A percentile compares a stretch with the other conserved stretches of the same genome.
phyloP scores from a whole-genome alignment of 441 rosid genomes.

The Melastoma candidum region DNA sequence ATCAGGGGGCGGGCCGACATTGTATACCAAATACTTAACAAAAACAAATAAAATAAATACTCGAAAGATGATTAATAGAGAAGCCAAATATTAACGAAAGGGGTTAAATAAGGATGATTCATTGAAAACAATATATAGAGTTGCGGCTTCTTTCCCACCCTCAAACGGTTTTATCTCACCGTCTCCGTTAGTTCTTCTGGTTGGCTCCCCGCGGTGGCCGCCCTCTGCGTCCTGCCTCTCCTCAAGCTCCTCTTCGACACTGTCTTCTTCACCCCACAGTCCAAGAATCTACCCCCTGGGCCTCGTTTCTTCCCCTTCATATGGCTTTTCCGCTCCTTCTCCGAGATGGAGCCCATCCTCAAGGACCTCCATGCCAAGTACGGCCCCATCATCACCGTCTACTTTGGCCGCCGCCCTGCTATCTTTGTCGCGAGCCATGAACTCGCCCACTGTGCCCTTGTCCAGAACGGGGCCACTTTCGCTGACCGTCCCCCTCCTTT shows the following conservation, averaged over 20 bases:
- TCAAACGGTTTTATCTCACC: too few species aligned
- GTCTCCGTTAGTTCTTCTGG: too few species aligned
- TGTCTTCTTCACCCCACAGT: background rate
- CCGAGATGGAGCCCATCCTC: slow-evolving; percentile 23
- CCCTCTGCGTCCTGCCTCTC: slow-evolving; percentile 13
- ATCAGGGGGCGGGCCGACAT: too few species aligned
- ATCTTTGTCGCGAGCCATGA: slow-evolving; percentile 20
- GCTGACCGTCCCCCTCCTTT: slow-evolving; percentile 26
- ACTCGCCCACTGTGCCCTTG: slow-evolving; percentile 27
- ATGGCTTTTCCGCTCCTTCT: slow-evolving; percentile 18
- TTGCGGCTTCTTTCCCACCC: too few species aligned
- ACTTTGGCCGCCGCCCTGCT: slow-evolving; percentile 16
- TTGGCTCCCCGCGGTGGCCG: slow-evolving; percentile 19
- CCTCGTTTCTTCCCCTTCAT: slow-evolving; percentile 18
- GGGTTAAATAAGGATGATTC: too few species aligned
- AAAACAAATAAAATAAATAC: too few species aligned
- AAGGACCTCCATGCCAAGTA: slow-evolving; percentile 20
- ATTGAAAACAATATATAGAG: too few species aligned
- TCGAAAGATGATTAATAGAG: too few species aligned
- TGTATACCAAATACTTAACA: too few species aligned
- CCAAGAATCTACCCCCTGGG: slow-evolving; percentile 29
- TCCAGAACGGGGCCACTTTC: slow-evolving; percentile 28
- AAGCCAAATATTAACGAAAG: too few species aligned
- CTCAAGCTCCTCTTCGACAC: slow-evolving; percentile 13
- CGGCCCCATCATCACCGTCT: slow-evolving; percentile 24